These are phyloP conservation scores for Pholiota adiposa DNA, from an alignment of 1,284 basidiomycete species.

Conservation along the genomic window DNA sequence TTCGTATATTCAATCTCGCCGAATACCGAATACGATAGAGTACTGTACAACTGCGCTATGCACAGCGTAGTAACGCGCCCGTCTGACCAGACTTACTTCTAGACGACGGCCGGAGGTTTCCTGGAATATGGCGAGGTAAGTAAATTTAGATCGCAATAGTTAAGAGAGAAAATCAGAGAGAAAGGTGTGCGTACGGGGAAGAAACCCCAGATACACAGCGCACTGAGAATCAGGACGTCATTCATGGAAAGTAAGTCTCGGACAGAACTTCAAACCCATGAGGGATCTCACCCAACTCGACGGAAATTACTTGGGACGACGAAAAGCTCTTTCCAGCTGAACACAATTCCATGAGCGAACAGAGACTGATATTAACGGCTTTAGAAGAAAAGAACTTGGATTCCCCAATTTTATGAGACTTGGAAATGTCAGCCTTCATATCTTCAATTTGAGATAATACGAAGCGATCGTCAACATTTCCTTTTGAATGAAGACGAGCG, in stretches of 20 bases:
- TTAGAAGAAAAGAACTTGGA: constrained; percentile 27
- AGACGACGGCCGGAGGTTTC: constrained; percentile 54
- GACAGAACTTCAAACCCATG: no score
- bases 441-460: constrained; percentile 47
- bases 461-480: constrained; percentile 49
- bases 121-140: constrained; percentile 21
- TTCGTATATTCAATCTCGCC: no score
- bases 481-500: constrained; percentile 55
- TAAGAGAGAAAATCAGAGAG: background rate
- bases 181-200: constrained; percentile 32
- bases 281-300: no score
- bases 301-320: constrained; percentile 51
- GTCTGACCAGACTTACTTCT: no score
- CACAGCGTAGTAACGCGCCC: constrained; percentile 63
- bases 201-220: constrained; percentile 58
- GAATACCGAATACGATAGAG: no score
- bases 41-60: no score
- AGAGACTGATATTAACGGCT: background rate
- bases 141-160: no score
- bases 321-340: constrained; percentile 53
- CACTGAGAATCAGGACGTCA: constrained; percentile 29
- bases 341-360: background rate
- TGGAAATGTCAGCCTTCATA: constrained; percentile 44
- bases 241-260: no score
- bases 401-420: constrained; percentile 38